Base-by-base conservation (phyloP, 441 rosid species). In the Rhodomyrtus psidioides region DNA sequence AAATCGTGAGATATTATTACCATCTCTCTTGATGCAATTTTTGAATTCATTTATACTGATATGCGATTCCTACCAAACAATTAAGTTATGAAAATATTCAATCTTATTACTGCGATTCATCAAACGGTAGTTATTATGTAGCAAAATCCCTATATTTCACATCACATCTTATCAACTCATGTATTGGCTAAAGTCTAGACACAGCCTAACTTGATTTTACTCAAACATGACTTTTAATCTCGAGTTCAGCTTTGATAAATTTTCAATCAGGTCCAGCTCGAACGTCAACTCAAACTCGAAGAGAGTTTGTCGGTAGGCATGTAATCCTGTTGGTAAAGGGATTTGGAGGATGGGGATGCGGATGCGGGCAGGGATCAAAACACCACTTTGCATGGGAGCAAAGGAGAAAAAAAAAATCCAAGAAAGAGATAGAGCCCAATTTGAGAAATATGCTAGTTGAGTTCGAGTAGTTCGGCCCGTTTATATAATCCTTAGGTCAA, bases 111-210 rank as follows among this genome's bases (percentile, higher is more conserved):
- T 12, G 12, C 1, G 3, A 57, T 12, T 26, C 3, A 5, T 6
- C 6, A 26, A 26, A 12, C 0, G 2, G 4, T 57, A 1, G 2
- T 4, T 26, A 26, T 1, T 0, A 26, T 26, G 26, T 4, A 57
- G 1, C 7, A 26, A 10, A 3, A 57, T 57, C 28, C 7, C 4
- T 8, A 3, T 9, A 23, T 55, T 23, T 55, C n/a, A 55, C 24
- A 23, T 4, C 12, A 4, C 7, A 21, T 21, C 26, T 1, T 21
- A 55, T 55, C 13, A 12, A 6, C 0, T 7, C 9, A 2, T 19
- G 3, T 19, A 0, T 8, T 55, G 8, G 23, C 4, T 55, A 19
- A 0, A 3, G 6, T 54, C 2, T 0, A 16, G 4, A 55, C 23
- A 10, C 12, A 21, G 2, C 26, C 58, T 23, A 57, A 26, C 27